These are phyloP conservation scores for Lactarius sp. DNA, from an alignment of 768 basidiomycete genomes.

Conservation along the genomic window DNA sequence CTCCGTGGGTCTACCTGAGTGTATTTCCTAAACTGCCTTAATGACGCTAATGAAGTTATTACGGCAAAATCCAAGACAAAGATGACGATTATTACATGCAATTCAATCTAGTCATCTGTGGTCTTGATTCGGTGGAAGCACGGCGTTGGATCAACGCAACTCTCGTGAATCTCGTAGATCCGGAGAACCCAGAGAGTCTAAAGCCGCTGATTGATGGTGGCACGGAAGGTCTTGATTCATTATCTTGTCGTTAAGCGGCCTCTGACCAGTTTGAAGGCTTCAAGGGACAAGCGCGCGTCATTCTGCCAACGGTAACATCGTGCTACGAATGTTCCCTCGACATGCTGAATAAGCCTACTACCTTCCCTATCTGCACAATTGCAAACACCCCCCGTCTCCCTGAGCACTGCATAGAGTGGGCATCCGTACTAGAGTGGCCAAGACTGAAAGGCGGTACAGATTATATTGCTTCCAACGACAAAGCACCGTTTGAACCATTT, in stretches of 20 bases:
- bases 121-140: slow-evolving; percentile 95
- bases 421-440: slow-evolving; percentile 98
- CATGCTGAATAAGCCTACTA: slow-evolving; percentile 96
- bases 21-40: slow-evolving; percentile 1
- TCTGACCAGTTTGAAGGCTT: slow-evolving; percentile 56
- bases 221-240: slow-evolving; percentile 73
- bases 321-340: slow-evolving; percentile 98
- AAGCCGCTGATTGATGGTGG: slow-evolving; percentile 98
- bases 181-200: slow-evolving; percentile 86
- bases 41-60: slow-evolving; percentile 53
- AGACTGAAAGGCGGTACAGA: slow-evolving; percentile 76
- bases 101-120: slow-evolving; percentile 96
- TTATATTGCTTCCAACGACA: not conserved
- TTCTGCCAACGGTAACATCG: slow-evolving; percentile 89
- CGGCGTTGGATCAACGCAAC: slow-evolving; percentile 99
- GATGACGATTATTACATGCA: slow-evolving; percentile 92
- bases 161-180: slow-evolving; percentile 89
- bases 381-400: slow-evolving; percentile 97
- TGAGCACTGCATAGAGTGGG: slow-evolving; percentile 99
- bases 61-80: slow-evolving; percentile 98
- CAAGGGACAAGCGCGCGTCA: slow-evolving; percentile 97
- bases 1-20: slow-evolving; percentile 60
- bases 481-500: not conserved
- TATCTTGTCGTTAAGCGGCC: not conserved
- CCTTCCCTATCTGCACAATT: slow-evolving; percentile 98